Evolutionary conservation across 179 eudicot genomes (phyloP), one percentile per base, ranked within the genome.

Genomic region (Vitellaria paradoxa): DNA sequence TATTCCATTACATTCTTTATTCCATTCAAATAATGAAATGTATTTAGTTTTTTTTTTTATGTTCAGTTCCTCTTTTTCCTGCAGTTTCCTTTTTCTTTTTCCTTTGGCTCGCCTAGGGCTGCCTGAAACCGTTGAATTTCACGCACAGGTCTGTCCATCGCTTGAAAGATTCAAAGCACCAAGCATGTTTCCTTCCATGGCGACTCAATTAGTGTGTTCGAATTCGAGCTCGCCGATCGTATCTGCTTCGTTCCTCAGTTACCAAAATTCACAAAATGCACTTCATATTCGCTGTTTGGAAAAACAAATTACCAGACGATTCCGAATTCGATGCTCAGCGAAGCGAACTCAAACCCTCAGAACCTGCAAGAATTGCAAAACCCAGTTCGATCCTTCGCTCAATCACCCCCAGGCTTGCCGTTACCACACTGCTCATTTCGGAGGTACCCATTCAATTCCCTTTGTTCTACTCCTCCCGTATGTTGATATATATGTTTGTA

Each of bases 351-450:
- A 75, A 59, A 75, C 42, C 49, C 47, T 79, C 4, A 84, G 82
- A 84, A 95, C 99, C 17, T 95, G 99, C 85, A 95, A 87, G 86
- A 84, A 81, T 78, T 95, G 99, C 83, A 95, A 95, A 78, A 79
- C 89, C 42, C 99, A 93, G 79, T 95, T 88, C 86, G 92, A 95
- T 55, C 89, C 93, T 72, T 61, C 80, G 68, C 83, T 83, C 70
- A 95, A 95, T 87, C 84, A 95, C 65, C 95, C 97, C 45, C 89
- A 85, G 47, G 89, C 99, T 80, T 95, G 97, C 78, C 87, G 90
- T 8, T 90, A 85, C 77, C 99, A 95, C 83, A 83, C 95, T 75
- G 89, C 97, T 67, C 99, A 95, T 85, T 93, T 91, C 72, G 99
- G 92, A 68, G 99, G 97, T 94, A 86, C 6, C 52, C 18, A 21